phyloP scores from a whole-genome alignment of 2,329 filamentous ascomycete genomes.

The Pestalotiopsis sp. region DNA sequence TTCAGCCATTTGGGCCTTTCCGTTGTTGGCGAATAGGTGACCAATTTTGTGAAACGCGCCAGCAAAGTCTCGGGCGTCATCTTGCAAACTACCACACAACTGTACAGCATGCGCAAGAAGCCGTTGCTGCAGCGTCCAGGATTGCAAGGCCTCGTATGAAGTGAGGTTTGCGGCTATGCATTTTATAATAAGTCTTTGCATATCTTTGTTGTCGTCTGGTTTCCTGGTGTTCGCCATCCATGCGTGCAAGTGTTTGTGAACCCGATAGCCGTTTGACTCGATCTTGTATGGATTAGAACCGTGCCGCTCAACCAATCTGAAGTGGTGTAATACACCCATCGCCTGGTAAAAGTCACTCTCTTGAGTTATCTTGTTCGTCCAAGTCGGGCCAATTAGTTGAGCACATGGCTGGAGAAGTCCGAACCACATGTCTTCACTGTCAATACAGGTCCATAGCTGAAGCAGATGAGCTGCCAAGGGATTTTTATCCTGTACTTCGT shows the following conservation, averaged over 20 bases:
- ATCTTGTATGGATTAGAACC: background rate
- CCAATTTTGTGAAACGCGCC: slow-evolving; percentile 13
- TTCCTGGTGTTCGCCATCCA: slow-evolving; percentile 21
- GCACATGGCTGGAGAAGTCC: slow-evolving; percentile 13
- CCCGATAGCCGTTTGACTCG: slow-evolving; percentile 13
- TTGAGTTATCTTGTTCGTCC: slow-evolving; percentile 12
- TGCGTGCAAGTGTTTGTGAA: slow-evolving; percentile 32
- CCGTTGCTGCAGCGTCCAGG: slow-evolving; percentile 20
- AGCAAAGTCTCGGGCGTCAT: slow-evolving; percentile 13
- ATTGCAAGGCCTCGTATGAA: slow-evolving; percentile 8
- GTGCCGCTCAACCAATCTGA: slow-evolving; percentile 16
- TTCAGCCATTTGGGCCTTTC: background rate
- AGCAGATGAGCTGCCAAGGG: slow-evolving; percentile 16
- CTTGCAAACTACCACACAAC: slow-evolving; percentile 9
- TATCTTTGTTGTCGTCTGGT: slow-evolving; percentile 13
- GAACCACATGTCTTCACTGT: slow-evolving; percentile 20
- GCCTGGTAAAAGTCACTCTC: slow-evolving; percentile 13
- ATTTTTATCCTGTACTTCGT: slow-evolving; percentile 35
- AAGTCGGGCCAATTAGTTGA: slow-evolving; percentile 1
- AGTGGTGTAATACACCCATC: slow-evolving; percentile 13
- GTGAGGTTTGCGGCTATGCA: slow-evolving; percentile 20
- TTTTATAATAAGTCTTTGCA: slow-evolving; percentile 17
- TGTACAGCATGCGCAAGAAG: slow-evolving; percentile 20
- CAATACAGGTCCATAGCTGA: slow-evolving; percentile 18
- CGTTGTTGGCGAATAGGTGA: background rate